Conservation (phyloP, 305 asterid genomes). For the Solanum hybrid region DNA sequence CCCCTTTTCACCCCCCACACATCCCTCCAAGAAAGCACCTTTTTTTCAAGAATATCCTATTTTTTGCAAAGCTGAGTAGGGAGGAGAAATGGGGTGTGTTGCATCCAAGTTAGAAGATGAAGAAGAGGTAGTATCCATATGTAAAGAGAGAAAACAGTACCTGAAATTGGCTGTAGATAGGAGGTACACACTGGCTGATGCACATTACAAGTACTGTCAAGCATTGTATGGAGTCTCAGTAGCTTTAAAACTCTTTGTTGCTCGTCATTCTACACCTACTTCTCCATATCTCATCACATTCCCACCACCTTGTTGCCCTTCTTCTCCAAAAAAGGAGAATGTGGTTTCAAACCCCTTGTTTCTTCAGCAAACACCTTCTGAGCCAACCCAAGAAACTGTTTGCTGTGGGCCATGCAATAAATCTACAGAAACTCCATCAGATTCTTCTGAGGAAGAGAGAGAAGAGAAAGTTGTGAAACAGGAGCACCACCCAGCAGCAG, state of each 20-base stretch:
- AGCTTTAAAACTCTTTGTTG: slow-evolving; percentile 60
- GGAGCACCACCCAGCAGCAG: neutral
- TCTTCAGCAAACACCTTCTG: slow-evolving; percentile 60
- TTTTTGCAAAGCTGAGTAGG: neutral
- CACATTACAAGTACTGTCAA: slow-evolving; percentile 70
- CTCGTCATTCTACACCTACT: slow-evolving; percentile 61
- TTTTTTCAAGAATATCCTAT: slow-evolving; percentile 10
- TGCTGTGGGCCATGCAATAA: slow-evolving; percentile 29
- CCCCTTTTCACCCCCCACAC: slow-evolving; percentile 16
- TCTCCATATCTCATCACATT: slow-evolving; percentile 51
- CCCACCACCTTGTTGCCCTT: slow-evolving; percentile 40
- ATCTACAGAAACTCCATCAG: slow-evolving; percentile 25
- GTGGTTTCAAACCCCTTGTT: slow-evolving; percentile 74
- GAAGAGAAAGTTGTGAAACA: slow-evolving; percentile 26
- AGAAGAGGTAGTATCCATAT: slow-evolving; percentile 73
- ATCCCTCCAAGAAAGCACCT: slow-evolving; percentile 29
- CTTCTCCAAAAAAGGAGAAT: slow-evolving; percentile 25
- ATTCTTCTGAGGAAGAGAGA: slow-evolving; percentile 31
- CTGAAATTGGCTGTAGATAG: slow-evolving; percentile 73
- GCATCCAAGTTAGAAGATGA: slow-evolving; percentile 71
- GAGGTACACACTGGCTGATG: slow-evolving; percentile 69
- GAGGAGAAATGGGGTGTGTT: slow-evolving; percentile 66
- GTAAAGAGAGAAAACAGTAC: slow-evolving; percentile 66
- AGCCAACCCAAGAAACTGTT: slow-evolving; percentile 49
- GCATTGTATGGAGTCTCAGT: slow-evolving; percentile 74